Evolutionary conservation across 495 filamentous ascomycete species (phyloP).

Genomic region (Schizothecium vesticola): DNA sequence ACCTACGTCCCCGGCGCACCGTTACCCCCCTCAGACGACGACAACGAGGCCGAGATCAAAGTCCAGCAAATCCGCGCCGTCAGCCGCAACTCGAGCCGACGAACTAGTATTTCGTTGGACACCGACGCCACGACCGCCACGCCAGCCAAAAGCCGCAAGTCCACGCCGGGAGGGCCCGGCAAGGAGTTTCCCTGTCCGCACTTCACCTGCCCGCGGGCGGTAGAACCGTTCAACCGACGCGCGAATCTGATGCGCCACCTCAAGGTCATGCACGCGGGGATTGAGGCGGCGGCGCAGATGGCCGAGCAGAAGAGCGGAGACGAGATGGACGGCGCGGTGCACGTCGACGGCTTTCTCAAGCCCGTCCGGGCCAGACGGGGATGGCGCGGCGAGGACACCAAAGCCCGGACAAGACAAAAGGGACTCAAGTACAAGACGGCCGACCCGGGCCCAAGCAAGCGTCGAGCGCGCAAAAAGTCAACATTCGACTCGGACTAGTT

Average conservation of each 20-base stretch:
- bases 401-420: neutral
- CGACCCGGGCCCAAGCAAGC: neutral
- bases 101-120: neutral
- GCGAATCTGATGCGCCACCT: conserved; percentile 26
- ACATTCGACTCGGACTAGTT: neutral
- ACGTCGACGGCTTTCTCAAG: conserved; percentile 48
- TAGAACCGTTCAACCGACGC: conserved; percentile 11
- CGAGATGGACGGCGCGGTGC: conserved; percentile 50
- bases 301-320: conserved; percentile 38
- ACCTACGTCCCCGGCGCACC: conserved; percentile 33
- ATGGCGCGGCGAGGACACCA: conserved; percentile 23
- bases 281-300: conserved; percentile 7
- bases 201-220: conserved; percentile 12
- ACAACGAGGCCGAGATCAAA: conserved; percentile 18
- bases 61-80: conserved; percentile 13
- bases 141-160: neutral
- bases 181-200: conserved; percentile 17
- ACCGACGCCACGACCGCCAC: neutral
- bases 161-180: neutral
- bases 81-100: conserved; percentile 19
- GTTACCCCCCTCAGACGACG: conserved; percentile 30
- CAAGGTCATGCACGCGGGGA: conserved; percentile 30
- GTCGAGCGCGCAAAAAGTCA: neutral
- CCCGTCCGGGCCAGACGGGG: conserved; percentile 34
- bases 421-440: neutral